Evolutionary conservation across 805 yeast species (phyloP), one percentile per base, ranked within the genome.

Genomic region (Schizosaccharomyces cryophilus): DNA sequence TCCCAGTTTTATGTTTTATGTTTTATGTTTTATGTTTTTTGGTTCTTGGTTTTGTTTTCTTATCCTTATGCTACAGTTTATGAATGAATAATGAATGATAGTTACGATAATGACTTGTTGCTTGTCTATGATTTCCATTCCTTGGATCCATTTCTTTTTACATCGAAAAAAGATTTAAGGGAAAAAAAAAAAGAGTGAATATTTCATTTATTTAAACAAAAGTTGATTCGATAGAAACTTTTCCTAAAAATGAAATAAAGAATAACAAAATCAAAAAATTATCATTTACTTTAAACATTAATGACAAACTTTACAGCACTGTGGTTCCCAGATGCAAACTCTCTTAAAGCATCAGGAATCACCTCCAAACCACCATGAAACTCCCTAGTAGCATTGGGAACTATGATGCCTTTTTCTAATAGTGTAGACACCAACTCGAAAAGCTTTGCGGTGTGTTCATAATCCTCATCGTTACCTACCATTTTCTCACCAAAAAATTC

Each of bases 231-330:
- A 11, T 7, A 35, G 1, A 35, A 6, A 15, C 40, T 4, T 35
- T 11, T 35, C 13, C 40, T 11, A 7, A 11, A n/a, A 7, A 45
- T 13, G 26, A 45, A n/a, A 45, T 45, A 11, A 45, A 24, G 13
- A n/a, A 11, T 45, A 19, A 19, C 51, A 45, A 45, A 45, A 45
- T 15, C 17, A 19, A 11, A 9, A 45, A 11, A 45, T 19, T 13
- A 19, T n/a, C 51, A n/a, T n/a, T 45, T n/a, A 5, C 26, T 19
- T 19, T 26, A 42, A 62, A 35, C 62, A 64, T 9, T 62, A 63
- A 30, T 35, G 26, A 45, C 26, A 45, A 45, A 45, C 51, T 45
- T 45, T n/a, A 45, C 24, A 24, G 51, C 51, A 45, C 51, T 45
- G 26, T 45, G 51, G 13, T 45, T 45, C 17, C 51, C 51, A 19